Evolutionary conservation across 192 early-diverging fungal genomes (phyloP).

Genomic region (Rhizoclosmatium globosum): DNA sequence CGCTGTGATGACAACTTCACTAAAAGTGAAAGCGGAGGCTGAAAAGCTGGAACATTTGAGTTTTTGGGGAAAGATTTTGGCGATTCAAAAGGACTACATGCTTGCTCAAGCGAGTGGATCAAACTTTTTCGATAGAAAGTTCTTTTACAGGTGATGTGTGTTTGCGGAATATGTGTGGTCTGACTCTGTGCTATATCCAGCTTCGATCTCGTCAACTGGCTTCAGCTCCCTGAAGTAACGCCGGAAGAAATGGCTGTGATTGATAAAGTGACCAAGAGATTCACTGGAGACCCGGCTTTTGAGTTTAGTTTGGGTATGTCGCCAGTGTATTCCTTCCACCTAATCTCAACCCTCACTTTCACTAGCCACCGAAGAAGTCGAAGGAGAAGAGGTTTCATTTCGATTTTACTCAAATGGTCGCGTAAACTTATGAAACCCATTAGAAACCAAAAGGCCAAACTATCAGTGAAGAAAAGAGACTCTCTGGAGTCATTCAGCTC

Average conservation of each 20-base stretch:
- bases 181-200: slow-evolving; percentile 30
- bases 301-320: slow-evolving; percentile 51
- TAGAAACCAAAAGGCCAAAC: slow-evolving; percentile 37
- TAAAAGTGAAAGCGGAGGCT: slow-evolving; percentile 56
- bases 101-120: slow-evolving; percentile 53
- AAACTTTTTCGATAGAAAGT: slow-evolving; percentile 58
- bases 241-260: slow-evolving; percentile 49
- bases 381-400: slow-evolving; percentile 44
- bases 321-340: neutral
- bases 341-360: neutral
- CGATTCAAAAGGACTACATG: slow-evolving; percentile 62
- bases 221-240: slow-evolving; percentile 59
- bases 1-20: slow-evolving; percentile 51
- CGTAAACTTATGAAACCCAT: neutral
- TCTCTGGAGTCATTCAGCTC: slow-evolving; percentile 52
- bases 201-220: slow-evolving; percentile 60
- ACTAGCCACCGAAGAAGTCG: slow-evolving; percentile 23
- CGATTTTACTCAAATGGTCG: neutral
- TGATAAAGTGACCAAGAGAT: slow-evolving; percentile 50
- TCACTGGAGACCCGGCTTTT: slow-evolving; percentile 61
- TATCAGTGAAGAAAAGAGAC: slow-evolving; percentile 61
- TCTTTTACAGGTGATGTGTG: slow-evolving; percentile 56
- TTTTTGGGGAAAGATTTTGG: slow-evolving; percentile 67
- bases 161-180: neutral
- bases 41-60: slow-evolving; percentile 60